A percentile compares a stretch with the other conserved stretches of the same genome.
Evolutionary conservation across 2,329 filamentous ascomycete genomes (phyloP).

Genomic region (Pseudophaeomoniella oleicola): DNA sequence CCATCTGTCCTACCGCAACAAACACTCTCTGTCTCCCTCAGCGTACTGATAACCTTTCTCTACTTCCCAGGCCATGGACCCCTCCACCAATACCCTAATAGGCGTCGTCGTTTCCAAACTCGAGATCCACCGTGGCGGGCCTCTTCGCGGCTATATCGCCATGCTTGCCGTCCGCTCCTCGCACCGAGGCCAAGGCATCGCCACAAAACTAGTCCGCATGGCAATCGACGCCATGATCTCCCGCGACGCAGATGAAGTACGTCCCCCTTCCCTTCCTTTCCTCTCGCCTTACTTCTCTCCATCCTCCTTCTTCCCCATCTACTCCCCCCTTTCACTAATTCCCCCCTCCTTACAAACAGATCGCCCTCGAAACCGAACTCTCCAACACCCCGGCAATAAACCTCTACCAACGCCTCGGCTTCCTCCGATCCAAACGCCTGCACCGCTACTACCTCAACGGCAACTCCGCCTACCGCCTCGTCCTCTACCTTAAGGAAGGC

Average conservation of each 20-base stretch:
- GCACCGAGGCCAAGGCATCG: slow-evolving; percentile 73
- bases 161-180: slow-evolving; percentile 86
- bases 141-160: slow-evolving; percentile 85
- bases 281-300: neutral
- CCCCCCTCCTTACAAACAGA: slow-evolving; percentile 26
- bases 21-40: too few species aligned
- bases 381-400: slow-evolving; percentile 81
- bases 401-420: slow-evolving; percentile 84
- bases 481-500: slow-evolving; percentile 60
- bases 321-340: too few species aligned
- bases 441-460: slow-evolving; percentile 95
- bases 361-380: slow-evolving; percentile 92
- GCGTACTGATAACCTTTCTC: too few species aligned
- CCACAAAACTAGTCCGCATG: slow-evolving; percentile 72
- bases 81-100: slow-evolving; percentile 51
- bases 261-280: slow-evolving; percentile 5
- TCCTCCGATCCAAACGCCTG: slow-evolving; percentile 78
- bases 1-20: too few species aligned
- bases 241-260: slow-evolving; percentile 67
- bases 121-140: slow-evolving; percentile 75
- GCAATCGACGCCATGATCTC: slow-evolving; percentile 84
- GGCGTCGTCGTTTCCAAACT: slow-evolving; percentile 93
- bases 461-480: slow-evolving; percentile 80
- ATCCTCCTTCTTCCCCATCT: neutral
- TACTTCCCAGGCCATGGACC: slow-evolving; percentile 39